These are phyloP conservation scores for Cynara cardunculus DNA, from an alignment of 129 eudicot species.

Conservation along the genomic window DNA sequence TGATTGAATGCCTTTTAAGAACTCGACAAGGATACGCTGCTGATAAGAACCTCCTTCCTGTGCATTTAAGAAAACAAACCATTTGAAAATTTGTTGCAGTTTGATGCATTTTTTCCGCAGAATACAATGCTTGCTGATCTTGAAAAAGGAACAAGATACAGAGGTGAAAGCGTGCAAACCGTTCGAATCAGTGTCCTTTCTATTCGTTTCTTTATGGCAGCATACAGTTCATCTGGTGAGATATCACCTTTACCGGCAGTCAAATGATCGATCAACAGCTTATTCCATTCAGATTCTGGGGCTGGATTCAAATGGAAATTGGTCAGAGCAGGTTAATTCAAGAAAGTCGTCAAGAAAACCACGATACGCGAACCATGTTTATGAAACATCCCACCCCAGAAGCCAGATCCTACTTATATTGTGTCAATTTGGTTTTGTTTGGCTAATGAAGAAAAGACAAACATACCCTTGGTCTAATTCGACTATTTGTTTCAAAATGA, in stretches of 20 bases:
- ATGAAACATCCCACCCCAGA: neutral
- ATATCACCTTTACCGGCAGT: slow-evolving; percentile 69
- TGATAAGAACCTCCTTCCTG: slow-evolving; percentile 98
- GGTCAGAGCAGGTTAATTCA: neutral
- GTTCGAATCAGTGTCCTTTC: slow-evolving; percentile 88
- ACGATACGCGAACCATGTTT: neutral
- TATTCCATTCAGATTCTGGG: slow-evolving; percentile 85
- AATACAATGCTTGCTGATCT: neutral
- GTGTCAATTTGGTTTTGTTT: neutral
- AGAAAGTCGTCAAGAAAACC: neutral
- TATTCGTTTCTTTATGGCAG: slow-evolving; percentile 82
- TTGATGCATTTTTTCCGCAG: neutral
- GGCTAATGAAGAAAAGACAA: neutral
- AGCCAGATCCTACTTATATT: neutral
- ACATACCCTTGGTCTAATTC: neutral
- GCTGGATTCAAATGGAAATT: slow-evolving; percentile 40
- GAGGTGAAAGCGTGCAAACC: slow-evolving; percentile 34
- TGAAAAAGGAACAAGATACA: neutral
- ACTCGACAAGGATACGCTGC: slow-evolving; percentile 81
- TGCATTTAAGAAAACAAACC: neutral
- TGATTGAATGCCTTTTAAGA: slow-evolving; percentile 76
- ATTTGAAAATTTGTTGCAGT: neutral
- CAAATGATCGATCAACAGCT: slow-evolving; percentile 57
- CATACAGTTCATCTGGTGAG: slow-evolving; percentile 61
- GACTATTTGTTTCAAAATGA: slow-evolving; percentile 2